Evolutionary conservation across 257 asterid genomes (phyloP), one percentile per base, ranked within the genome.

Genomic region (Solanum tarapatanum): DNA sequence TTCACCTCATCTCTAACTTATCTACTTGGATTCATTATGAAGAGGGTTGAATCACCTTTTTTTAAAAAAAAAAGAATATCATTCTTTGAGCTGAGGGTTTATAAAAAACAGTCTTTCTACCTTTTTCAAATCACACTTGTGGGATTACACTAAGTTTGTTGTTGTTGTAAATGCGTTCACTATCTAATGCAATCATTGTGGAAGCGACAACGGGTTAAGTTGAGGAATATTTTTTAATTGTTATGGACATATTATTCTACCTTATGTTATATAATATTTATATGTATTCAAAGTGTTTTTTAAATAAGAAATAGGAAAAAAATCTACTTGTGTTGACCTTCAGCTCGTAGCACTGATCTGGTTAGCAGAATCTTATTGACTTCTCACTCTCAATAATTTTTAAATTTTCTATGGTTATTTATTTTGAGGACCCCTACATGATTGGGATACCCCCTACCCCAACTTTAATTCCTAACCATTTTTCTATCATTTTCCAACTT

Each of bases 301-400:
- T 70, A 70, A 77, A 86, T 45, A 84, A 90, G 14, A 28, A 26
- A 41, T 28, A 48, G n/a, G 28, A 5, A 45, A 45, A 26, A 28
- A 45, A 87, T 83, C 89, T 76, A 75, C 86, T 88, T 85, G 86
- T 68, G 48, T 90, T 91, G 92, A 90, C 92, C 87, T 86, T 90
- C 39, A 87, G 48, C 69, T 92, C 88, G 83, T 91, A 88, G 87
- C 69, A 73, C 87, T 87, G 89, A 89, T 88, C 86, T 88, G 68
- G 69, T 73, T 55, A 30, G 86, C 75, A 84, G 92, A 92, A 94
- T 92, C 94, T 89, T 90, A 90, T 86, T 90, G 95, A 90, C 96
- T 93, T 89, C 80, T 91, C 86, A 58, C 86, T 69, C 86, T 37
- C 87, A 90, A 64, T 60, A 75, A 87, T 86, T 4, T 51, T 88